phyloP scores from a whole-genome alignment of 352 stramenopile genomes.

The Globisporangium spinosum region DNA sequence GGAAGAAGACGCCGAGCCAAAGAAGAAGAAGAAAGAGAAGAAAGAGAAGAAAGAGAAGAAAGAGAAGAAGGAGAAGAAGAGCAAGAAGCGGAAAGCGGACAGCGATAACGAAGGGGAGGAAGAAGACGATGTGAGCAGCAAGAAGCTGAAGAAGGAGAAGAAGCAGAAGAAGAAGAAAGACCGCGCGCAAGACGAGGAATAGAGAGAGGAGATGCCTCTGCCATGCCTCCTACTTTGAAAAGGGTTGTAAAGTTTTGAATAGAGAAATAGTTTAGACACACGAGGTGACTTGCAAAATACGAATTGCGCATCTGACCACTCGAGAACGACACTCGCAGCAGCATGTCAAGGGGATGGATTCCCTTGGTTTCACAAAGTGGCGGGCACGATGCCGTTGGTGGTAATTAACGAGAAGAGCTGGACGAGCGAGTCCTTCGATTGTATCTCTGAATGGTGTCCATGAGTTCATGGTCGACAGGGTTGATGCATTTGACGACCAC shows the following conservation, averaged over 20 bases:
- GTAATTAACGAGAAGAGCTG: no score
- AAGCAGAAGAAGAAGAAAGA: slow-evolving; percentile 22
- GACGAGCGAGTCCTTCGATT: no score
- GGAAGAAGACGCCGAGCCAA: slow-evolving; percentile 9
- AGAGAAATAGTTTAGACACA: not conserved
- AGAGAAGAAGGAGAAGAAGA: slow-evolving; percentile 12
- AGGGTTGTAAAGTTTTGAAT: slow-evolving; percentile 10
- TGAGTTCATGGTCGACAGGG: no score
- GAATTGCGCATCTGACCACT: no score
- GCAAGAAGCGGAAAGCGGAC: slow-evolving; percentile 19
- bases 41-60: slow-evolving; percentile 18
- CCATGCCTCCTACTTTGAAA: not conserved
- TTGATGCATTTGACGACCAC: no score
- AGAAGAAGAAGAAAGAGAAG: slow-evolving; percentile 22
- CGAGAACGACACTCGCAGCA: no score
- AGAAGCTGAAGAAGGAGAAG: slow-evolving; percentile 22
- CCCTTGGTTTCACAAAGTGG: no score
- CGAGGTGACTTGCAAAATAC: no score
- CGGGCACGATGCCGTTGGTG: no score
- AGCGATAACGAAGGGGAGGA: slow-evolving; percentile 6
- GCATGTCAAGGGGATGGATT: no score
- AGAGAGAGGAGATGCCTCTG: not conserved
- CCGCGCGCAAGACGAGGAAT: not conserved
- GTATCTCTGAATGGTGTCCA: no score
- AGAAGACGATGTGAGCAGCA: not conserved